phyloP scores from a whole-genome alignment of 306 rosid genomes.

The Amphicarpaea edgeworthii region DNA sequence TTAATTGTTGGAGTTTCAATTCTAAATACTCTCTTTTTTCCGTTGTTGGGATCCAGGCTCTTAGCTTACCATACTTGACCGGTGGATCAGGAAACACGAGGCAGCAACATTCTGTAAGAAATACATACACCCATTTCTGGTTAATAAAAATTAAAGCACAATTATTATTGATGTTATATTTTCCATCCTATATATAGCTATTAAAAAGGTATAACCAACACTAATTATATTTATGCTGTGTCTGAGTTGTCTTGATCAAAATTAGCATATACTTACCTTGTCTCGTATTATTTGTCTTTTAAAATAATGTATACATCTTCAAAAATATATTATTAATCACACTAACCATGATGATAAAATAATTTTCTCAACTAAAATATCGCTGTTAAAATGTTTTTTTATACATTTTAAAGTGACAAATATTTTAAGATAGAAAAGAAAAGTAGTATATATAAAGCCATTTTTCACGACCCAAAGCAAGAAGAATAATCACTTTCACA shows the following conservation, averaged over 20 bases:
- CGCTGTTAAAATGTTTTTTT: background rate
- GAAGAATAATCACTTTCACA: constrained; percentile 29
- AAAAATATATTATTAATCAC: background rate
- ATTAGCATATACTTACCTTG: background rate
- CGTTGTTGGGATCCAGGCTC: constrained; percentile 70
- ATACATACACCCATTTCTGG: constrained; percentile 23
- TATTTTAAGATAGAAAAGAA: background rate
- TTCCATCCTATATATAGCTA: background rate
- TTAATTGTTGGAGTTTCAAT: constrained; percentile 47
- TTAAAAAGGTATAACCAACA: background rate
- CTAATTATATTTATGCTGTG: background rate
- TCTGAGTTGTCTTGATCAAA: background rate
- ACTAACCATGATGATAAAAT: background rate
- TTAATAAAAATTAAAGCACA: background rate
- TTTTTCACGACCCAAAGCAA: constrained; percentile 47
- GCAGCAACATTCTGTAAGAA: constrained; percentile 83
- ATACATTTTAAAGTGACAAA: background rate
- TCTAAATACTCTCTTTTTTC: constrained; percentile 45
- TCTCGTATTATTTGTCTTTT: background rate
- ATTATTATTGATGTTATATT: background rate
- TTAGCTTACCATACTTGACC: constrained; percentile 91
- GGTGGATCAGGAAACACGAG: constrained; percentile 69
- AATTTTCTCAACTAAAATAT: background rate
- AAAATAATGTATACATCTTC: background rate
- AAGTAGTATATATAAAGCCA: constrained; percentile 10